Evolutionary conservation across 1,284 basidiomycete genomes (phyloP).

Genomic region (Microbotryum intermedium): DNA sequence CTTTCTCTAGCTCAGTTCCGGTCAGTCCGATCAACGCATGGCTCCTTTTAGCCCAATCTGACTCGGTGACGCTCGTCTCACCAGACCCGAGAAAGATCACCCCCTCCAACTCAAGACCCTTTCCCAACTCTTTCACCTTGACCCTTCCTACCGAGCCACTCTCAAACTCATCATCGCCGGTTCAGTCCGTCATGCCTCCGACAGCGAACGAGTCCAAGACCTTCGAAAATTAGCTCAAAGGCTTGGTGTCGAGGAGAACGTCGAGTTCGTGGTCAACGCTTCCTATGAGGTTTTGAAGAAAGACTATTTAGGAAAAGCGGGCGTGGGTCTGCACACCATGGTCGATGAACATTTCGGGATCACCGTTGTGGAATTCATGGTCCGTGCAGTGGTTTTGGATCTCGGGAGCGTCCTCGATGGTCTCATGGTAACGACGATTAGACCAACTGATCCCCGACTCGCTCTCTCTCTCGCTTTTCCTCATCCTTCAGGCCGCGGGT

Average conservation of each 20-base stretch:
- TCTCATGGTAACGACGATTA: background rate
- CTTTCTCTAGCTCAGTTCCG: conserved; percentile 86
- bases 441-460: background rate
- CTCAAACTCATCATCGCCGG: conserved; percentile 63
- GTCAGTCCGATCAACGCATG: conserved; percentile 47
- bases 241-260: conserved; percentile 60
- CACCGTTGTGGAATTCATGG: conserved; percentile 97
- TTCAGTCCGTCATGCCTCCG: conserved; percentile 66
- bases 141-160: conserved; percentile 32
- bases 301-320: conserved; percentile 58
- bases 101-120: conserved; percentile 68
- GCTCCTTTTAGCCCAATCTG: background rate
- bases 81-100: conserved; percentile 91
- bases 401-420: background rate
- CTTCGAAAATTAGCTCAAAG: conserved; percentile 55
- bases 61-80: background rate
- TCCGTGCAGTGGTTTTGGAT: conserved; percentile 38
- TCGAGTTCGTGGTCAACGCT: conserved; percentile 77
- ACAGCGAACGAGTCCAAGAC: conserved; percentile 58
- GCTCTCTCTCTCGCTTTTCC: background rate
- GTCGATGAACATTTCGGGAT: conserved; percentile 99
- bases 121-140: conserved; percentile 48
- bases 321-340: conserved; percentile 91
- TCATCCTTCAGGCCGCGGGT: conserved; percentile 64
- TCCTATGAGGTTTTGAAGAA: conserved; percentile 57